Evolutionary conservation across 2,329 filamentous ascomycete genomes (phyloP).

Genomic region (Sphaerulina vaccinii): DNA sequence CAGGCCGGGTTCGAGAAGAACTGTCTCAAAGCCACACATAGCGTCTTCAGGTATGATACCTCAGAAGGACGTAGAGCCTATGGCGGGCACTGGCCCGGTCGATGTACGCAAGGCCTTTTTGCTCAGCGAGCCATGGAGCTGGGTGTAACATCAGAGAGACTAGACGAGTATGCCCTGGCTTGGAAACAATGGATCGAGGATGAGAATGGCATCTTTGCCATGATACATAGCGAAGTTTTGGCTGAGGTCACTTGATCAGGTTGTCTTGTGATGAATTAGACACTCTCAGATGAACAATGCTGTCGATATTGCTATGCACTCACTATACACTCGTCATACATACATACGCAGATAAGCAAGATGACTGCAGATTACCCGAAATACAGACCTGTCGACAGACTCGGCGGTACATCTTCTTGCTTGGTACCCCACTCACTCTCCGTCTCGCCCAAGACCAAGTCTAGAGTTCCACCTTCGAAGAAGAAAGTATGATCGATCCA

Average conservation of each 20-base stretch:
- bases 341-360: no score
- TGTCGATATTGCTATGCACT: no score
- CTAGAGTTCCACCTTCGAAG: constrained; percentile 60
- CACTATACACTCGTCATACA: no score
- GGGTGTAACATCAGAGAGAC: constrained; percentile 15
- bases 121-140: constrained; percentile 22
- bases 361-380: constrained; percentile 16
- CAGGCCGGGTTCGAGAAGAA: constrained; percentile 14
- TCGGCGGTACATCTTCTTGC: constrained; percentile 50
- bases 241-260: constrained; percentile 1
- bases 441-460: constrained; percentile 61
- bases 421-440: constrained; percentile 50
- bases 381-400: constrained; percentile 33
- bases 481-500: constrained; percentile 70
- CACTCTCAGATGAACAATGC: no score
- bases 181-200: constrained; percentile 27
- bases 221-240: constrained; percentile 26
- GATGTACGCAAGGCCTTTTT: constrained; percentile 25
- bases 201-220: constrained; percentile 21
- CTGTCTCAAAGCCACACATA: constrained; percentile 10
- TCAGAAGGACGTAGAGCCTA: constrained; percentile 21
- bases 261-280: not conserved
- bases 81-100: constrained; percentile 26
- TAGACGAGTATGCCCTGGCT: constrained; percentile 23
- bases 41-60: constrained; percentile 18